Evolutionary conservation across 1,284 basidiomycete genomes (phyloP), one percentile per base, ranked within the genome.

Genomic region (Exsudoporus floridanus): DNA sequence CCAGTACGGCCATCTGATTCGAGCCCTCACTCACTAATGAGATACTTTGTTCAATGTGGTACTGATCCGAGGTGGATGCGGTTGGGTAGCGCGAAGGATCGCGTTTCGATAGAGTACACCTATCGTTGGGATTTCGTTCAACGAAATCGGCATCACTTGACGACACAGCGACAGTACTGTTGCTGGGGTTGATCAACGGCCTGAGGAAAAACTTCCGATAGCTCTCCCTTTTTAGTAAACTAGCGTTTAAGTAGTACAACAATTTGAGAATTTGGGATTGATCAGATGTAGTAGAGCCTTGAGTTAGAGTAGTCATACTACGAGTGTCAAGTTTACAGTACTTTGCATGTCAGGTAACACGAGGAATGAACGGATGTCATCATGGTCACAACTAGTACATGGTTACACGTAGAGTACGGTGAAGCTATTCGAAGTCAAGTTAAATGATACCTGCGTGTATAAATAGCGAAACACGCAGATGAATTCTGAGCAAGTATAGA

Each of bases 11-110:
- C 4, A 37, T 31, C 31, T 28, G 7, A 16, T 18, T n/a, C 35
- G 43, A 39, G 31, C 25, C 5, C 21, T 30, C 13, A 75, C 84
- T 73, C 60, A 88, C 86, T 76, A 78, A 23, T 88, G 71, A 16
- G 83, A 86, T 27, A 88, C 72, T 43, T 77, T 74, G 44, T 80
- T 76, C 56, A 88, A 28, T 77, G 64, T n/a, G n/a, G n/a, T 14
- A 59, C 55, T 21, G 62, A 59, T 33, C 73, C 67, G 19, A 25
- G 73, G 57, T 42, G 73, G 63, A 66, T 77, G 23, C 52, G 54
- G 38, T n/a, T 68, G 68, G 21, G 65, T 55, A 25, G 69, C 56
- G 21, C 59, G 65, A 34, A 82, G 63, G 9, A 62, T 62, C 7
- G 63, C 65, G 13, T 63, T 64, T 46, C 70, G 70, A 66, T 82